A percentile compares a stretch with the other conserved stretches of the same genome.
Evolutionary conservation across 768 basidiomycete species (phyloP).

Genomic region (Boletellus ananiceps): DNA sequence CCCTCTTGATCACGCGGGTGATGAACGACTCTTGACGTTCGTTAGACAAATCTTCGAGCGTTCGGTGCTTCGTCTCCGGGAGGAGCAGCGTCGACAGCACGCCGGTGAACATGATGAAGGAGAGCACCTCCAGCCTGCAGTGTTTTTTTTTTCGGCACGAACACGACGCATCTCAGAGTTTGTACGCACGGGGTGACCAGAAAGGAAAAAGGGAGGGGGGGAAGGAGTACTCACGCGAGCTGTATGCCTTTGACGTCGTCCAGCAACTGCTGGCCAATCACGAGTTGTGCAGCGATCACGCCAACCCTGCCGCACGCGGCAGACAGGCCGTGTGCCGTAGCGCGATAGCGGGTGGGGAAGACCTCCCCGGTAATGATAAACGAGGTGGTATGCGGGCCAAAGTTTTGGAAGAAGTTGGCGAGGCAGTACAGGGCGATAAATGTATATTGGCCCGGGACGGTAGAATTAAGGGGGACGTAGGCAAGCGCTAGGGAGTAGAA

Average conservation of each 20-base stretch:
- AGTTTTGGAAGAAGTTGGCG: conserved; percentile 17
- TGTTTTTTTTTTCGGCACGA: not conserved
- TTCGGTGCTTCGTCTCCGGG: conserved; percentile 69
- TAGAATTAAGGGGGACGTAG: conserved; percentile 52
- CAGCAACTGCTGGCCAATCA: conserved; percentile 59
- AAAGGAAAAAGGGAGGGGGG: not conserved
- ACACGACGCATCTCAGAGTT: conserved; percentile 1
- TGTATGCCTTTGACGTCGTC: conserved; percentile 50
- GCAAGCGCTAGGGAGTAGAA: conserved; percentile 47
- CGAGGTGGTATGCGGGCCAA: conserved; percentile 48
- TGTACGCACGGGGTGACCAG: not conserved
- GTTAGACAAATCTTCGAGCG: conserved; percentile 69
- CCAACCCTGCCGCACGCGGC: conserved; percentile 72
- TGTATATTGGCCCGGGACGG: conserved; percentile 46
- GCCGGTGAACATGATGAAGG: conserved; percentile 82
- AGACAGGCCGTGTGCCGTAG: conserved; percentile 70
- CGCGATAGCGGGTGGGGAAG: conserved; percentile 73
- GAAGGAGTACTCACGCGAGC: conserved; percentile 53
- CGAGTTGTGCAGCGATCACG: conserved; percentile 76
- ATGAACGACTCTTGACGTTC: conserved; percentile 66
- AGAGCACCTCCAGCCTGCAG: conserved; percentile 66
- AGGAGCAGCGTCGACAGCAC: conserved; percentile 75
- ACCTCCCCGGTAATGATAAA: conserved; percentile 76
- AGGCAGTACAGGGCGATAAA: conserved; percentile 35
- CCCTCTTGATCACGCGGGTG: conserved; percentile 11